phyloP scores from a whole-genome alignment of 2,329 filamentous ascomycete genomes.

The Penicillium sp. region DNA sequence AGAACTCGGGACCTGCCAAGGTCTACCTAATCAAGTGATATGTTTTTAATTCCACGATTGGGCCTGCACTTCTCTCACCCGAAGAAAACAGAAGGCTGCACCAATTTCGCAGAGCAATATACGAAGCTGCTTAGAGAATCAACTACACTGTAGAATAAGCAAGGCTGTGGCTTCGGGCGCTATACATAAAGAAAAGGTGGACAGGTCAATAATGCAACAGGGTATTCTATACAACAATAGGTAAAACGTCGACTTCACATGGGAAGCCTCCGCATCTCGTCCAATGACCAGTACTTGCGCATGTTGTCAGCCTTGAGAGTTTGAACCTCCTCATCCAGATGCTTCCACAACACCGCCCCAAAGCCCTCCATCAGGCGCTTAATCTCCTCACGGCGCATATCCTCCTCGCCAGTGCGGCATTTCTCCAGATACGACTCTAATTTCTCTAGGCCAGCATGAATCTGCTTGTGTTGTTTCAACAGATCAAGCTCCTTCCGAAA shows the following conservation, averaged over 20 bases:
- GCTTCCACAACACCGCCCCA: conserved; percentile 75
- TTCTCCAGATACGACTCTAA: conserved; percentile 66
- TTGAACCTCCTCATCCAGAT: conserved; percentile 82
- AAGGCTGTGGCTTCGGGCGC: neutral
- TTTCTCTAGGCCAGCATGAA: conserved; percentile 73
- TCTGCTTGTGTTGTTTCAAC: conserved; percentile 73
- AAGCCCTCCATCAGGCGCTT: conserved; percentile 75
- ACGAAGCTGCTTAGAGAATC: neutral
- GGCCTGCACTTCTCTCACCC: too few species aligned
- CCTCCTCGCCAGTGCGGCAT: conserved; percentile 65
- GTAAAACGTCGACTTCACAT: conserved; percentile 53
- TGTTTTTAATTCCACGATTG: too few species aligned
- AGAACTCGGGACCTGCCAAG: too few species aligned
- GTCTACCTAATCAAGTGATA: too few species aligned
- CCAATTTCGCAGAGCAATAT: too few species aligned
- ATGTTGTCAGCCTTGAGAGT: conserved; percentile 83
- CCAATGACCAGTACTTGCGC: conserved; percentile 75
- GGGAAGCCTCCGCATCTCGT: conserved; percentile 71
- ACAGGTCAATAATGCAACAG: neutral
- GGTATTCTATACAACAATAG: conserved; percentile 2
- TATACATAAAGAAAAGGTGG: neutral
- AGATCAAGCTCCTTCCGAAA: conserved; percentile 69
- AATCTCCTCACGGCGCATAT: conserved; percentile 60
- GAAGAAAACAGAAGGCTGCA: too few species aligned
- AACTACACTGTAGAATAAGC: neutral